A percentile compares a stretch with the other conserved stretches of the same genome.
Evolutionary conservation across 331 rosid species (phyloP).

Genomic region (Rhamnella rubrinervis): DNA sequence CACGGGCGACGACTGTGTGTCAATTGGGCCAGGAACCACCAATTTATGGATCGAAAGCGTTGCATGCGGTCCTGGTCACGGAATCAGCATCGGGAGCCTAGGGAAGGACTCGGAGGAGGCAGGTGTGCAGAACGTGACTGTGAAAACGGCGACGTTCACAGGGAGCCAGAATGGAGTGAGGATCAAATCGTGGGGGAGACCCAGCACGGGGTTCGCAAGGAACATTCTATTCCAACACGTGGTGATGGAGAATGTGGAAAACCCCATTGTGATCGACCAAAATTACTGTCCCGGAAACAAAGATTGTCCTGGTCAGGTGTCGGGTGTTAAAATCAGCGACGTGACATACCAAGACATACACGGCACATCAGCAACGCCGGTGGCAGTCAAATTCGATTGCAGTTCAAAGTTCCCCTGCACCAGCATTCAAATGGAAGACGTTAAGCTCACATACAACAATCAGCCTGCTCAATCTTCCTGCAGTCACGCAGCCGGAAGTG

Average conservation of each 20-base stretch:
- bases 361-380: slow-evolving; percentile 54
- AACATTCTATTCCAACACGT: slow-evolving; percentile 45
- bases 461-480: slow-evolving; percentile 39
- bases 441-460: slow-evolving; percentile 43
- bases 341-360: slow-evolving; percentile 45
- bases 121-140: slow-evolving; percentile 65
- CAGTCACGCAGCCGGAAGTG: slow-evolving; percentile 35
- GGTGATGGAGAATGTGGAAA: slow-evolving; percentile 43
- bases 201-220: slow-evolving; percentile 45
- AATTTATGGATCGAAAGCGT: slow-evolving; percentile 59
- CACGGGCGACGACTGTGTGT: slow-evolving; percentile 67
- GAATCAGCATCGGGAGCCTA: slow-evolving; percentile 74
- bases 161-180: slow-evolving; percentile 62
- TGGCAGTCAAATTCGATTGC: slow-evolving; percentile 60
- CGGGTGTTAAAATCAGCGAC: slow-evolving; percentile 47
- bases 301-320: slow-evolving; percentile 50
- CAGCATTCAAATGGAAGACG: slow-evolving; percentile 37
- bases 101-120: slow-evolving; percentile 48
- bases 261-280: slow-evolving; percentile 61
- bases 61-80: slow-evolving; percentile 70
- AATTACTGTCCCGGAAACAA: slow-evolving; percentile 49
- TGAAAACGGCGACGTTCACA: slow-evolving; percentile 35
- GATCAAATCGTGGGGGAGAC: slow-evolving; percentile 69
- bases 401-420: slow-evolving; percentile 50
- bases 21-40: slow-evolving; percentile 65